A percentile compares a stretch with the other conserved stretches of the same genome.
Conservation (phyloP, 768 basidiomycete genomes). For the Lactarius trivialis region DNA sequence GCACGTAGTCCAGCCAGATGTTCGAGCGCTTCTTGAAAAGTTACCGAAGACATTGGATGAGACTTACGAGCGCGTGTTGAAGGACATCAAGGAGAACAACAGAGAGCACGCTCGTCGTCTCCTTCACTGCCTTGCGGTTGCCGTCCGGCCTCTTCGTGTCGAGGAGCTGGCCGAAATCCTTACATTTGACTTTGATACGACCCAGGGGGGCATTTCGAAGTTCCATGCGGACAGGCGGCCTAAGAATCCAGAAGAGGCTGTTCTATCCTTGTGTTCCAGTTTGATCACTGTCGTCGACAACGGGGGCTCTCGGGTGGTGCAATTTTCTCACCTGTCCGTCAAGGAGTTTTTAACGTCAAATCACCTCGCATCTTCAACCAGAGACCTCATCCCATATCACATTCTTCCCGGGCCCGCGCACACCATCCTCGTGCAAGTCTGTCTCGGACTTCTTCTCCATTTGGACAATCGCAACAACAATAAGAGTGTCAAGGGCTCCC, state of each 20-base stretch:
- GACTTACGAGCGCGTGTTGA: neutral
- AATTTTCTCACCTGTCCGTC: conserved; percentile 12
- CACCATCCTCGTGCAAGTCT: neutral
- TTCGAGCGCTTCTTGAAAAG: neutral
- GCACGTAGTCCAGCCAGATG: neutral
- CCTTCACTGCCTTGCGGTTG: conserved; percentile 5
- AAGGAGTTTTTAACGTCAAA: conserved; percentile 7
- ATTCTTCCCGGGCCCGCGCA: neutral
- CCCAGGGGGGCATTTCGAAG: neutral
- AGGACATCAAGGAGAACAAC: neutral
- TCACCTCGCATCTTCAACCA: neutral
- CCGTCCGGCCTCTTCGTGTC: neutral
- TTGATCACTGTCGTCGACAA: neutral
- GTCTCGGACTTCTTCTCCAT: neutral
- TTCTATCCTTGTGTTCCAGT: conserved; percentile 9
- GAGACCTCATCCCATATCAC: neutral
- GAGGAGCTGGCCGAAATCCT: conserved; percentile 8
- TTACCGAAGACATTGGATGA: neutral
- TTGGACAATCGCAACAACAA: neutral
- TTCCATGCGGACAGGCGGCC: conserved; percentile 1
- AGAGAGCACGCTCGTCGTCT: conserved; percentile 2
- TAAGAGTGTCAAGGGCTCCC: neutral
- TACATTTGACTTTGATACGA: conserved; percentile 6
- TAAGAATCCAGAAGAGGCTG: neutral
- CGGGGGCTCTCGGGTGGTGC: neutral